Conservation (phyloP, 2,329 filamentous ascomycete species). For the Talaromyces atroroseus region DNA sequence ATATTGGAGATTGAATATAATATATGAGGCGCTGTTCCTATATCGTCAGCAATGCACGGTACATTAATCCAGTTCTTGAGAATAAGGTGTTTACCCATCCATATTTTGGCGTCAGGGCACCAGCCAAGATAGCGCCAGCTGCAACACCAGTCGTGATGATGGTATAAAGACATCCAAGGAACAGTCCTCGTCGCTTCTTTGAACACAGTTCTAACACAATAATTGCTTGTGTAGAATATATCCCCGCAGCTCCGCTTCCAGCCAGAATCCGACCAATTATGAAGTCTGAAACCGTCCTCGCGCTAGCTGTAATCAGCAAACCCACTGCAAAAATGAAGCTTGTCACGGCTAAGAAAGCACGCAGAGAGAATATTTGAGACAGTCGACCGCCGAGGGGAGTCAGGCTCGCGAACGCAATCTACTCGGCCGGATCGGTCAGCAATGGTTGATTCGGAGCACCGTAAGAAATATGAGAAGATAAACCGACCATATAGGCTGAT, state of each 20-base stretch:
- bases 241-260: slow-evolving; percentile 64
- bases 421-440: slow-evolving; percentile 14
- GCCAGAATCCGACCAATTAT: slow-evolving; percentile 63
- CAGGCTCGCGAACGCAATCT: slow-evolving; percentile 54
- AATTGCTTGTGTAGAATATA: slow-evolving; percentile 64
- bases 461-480: no score
- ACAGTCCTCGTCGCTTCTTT: slow-evolving; percentile 63
- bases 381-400: slow-evolving; percentile 68
- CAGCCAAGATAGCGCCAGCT: slow-evolving; percentile 45
- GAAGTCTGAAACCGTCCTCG: slow-evolving; percentile 57
- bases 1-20: slow-evolving; percentile 63
- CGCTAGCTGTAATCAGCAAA: slow-evolving; percentile 58
- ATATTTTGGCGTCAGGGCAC: slow-evolving; percentile 55
- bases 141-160: slow-evolving; percentile 67
- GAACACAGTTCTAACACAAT: slow-evolving; percentile 69
- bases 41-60: background rate
- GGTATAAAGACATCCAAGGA: slow-evolving; percentile 68
- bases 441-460: background rate
- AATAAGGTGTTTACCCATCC: slow-evolving; percentile 59
- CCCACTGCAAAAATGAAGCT: slow-evolving; percentile 52
- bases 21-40: slow-evolving; percentile 61
- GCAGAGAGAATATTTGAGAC: slow-evolving; percentile 66
- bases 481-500: slow-evolving; percentile 60
- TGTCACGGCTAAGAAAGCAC: slow-evolving; percentile 42
- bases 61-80: background rate